Evolutionary conservation across 768 basidiomycete species (phyloP).

Genomic region (Serendipita sp.): DNA sequence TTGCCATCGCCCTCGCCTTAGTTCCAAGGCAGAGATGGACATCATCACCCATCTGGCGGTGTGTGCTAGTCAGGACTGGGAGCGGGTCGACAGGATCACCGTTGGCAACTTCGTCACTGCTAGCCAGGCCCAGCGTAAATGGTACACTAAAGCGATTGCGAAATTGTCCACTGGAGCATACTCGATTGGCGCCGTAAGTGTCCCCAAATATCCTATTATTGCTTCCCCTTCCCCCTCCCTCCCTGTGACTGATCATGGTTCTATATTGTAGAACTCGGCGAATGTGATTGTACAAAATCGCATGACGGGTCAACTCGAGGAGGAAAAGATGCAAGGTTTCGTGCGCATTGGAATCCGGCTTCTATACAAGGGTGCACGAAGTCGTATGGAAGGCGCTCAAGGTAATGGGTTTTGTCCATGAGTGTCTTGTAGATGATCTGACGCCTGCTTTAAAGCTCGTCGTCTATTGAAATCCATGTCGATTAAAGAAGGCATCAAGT

Average conservation of each 20-base stretch:
- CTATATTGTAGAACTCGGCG: slow-evolving; percentile 62
- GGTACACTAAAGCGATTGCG: slow-evolving; percentile 79
- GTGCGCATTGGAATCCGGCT: slow-evolving; percentile 85
- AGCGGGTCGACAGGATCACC: slow-evolving; percentile 70
- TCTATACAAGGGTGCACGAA: slow-evolving; percentile 80
- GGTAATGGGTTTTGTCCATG: slow-evolving; percentile 31
- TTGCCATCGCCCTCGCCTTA: slow-evolving; percentile 77
- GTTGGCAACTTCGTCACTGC: slow-evolving; percentile 92
- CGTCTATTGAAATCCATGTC: slow-evolving; percentile 78
- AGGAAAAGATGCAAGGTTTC: slow-evolving; percentile 97
- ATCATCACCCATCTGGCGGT: slow-evolving; percentile 96
- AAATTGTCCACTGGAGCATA: slow-evolving; percentile 83
- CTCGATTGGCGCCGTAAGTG: slow-evolving; percentile 70
- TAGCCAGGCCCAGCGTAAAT: slow-evolving; percentile 91
- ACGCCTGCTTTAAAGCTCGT: slow-evolving; percentile 32
- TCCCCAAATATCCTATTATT: slow-evolving; percentile 4
- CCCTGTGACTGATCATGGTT: not conserved
- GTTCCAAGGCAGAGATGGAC: slow-evolving; percentile 78
- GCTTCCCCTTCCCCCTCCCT: not conserved
- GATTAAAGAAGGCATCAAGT: slow-evolving; percentile 88
- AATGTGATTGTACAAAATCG: slow-evolving; percentile 98
- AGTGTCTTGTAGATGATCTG: not conserved
- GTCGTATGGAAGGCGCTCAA: slow-evolving; percentile 76
- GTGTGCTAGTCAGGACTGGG: slow-evolving; percentile 90
- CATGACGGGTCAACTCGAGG: slow-evolving; percentile 76